Evolutionary conservation across 2,329 filamentous ascomycete species (phyloP), one percentile per base, ranked within the genome.

Genomic region (Aspergillus melleus): DNA sequence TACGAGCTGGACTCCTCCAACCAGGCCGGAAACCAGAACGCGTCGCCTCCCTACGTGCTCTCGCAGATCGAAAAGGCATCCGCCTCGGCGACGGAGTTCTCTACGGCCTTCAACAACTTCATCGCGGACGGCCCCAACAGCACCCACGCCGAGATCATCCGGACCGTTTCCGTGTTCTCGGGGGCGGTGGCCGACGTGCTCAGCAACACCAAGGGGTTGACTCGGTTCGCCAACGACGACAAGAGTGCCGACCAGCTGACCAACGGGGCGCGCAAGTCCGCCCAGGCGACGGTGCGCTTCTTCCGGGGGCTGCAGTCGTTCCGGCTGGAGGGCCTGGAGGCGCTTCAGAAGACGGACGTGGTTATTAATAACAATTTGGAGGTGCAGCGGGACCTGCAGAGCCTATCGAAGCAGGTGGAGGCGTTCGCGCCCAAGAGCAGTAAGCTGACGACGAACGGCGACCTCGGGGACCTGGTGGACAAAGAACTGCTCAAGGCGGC

Each of bases 1-100:
- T 99, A 99, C 78, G 95, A 99, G 76, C 83, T 99, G 49, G 95
- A 99, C 77, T 98, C 95, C 20, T 90, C 90, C 20, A 98, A 98
- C 92, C 94, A 98, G 75, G 95, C 94, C 46, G 95, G 95, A 76
- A 99, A 99, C 80, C 95, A 98, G 79, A 99, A 96, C 71, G 95
- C 95, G 1, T 96, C 93, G 46, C 92, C 95, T 14, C 87, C 94
- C 1, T 98, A 96, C 73, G 93, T 99, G 12, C 83, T 99, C 54
- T 98, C 94, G 2, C 94, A 98, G 75, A 93, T 98, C 60, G 95
- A 99, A 74, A 99, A 98, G 81, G 93, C 95, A 0, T 95, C 93
- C 8, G 88, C 92, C 10, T 96, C 88, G 65, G 92, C 95, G 12
- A 98, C 96, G 77, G 95, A 99, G 74, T 99, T 99, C 77, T 95